Base-by-base conservation (phyloP, 2,329 filamentous ascomycete species). In the Cladophialophora immunda region DNA sequence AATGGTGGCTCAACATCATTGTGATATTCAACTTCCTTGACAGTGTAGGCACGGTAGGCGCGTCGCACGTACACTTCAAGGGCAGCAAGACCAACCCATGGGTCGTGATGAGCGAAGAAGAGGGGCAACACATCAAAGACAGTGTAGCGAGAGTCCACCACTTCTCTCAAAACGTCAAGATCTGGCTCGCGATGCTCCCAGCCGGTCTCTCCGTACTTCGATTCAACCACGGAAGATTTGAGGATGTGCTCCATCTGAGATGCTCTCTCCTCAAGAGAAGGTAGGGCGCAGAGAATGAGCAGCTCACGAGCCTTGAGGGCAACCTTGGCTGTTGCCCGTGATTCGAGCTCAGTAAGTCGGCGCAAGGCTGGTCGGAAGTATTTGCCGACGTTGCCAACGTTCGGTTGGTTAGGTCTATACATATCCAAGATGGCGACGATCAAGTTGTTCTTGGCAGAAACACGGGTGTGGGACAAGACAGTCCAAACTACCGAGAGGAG, bases 211-310 rank as follows among this genome's bases (percentile, higher is more conserved):
- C 95, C 95, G 76, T 99, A 99, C 73, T 92, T 90, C n/a, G 94
- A 97, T 80, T 99, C 93, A 7, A 97, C 89, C 25, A 99, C 95
- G 0, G 95, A 94, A 29, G 94, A 97, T 67, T 94, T 92, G 63
- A 99, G 86, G 71, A 99, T 99, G 80, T 98, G 94, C 84, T 98
- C 95, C 94, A 99, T 97, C 83, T 99, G 95, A 6, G 91, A 87
- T 29, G 92, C 92, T 73, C 95, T 90, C 85, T 99, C 95, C 80
- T 98, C 95, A 22, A 99, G 85, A 2, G 95, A 99, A 19, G 95
- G 95, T 78, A 99, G 87, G 62, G 95, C 94, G 78, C 93, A 97
- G 81, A 98, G 95, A 71, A 99, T 99, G 75, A 99, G 90, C 59
- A 98, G 90, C 83, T 99, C 95, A 77, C 95, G 92, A 54, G 95